Percentiles rank a stretch among this genome's conserved stretches.
phyloP scores from a whole-genome alignment of 805 yeast species.

The Priceomyces fermenticarens region DNA sequence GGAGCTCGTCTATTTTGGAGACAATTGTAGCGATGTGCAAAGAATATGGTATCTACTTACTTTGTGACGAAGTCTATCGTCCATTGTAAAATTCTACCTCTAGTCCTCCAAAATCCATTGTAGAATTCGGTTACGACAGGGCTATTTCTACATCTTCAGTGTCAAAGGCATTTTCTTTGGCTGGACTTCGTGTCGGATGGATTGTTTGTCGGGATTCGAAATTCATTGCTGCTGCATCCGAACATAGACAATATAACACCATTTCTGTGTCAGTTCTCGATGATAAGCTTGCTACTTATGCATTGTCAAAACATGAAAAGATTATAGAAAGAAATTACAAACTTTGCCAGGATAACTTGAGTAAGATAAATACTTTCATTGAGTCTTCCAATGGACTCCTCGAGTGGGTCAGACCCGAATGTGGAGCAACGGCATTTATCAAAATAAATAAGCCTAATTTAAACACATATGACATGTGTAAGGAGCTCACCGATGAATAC shows the following conservation, averaged over 20 bases:
- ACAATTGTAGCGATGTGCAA: conserved; percentile 38
- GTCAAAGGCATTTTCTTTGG: conserved; percentile 54
- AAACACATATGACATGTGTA: conserved; percentile 30
- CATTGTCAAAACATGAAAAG: conserved; percentile 28
- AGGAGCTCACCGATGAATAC: conserved; percentile 31
- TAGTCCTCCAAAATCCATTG: conserved; percentile 41
- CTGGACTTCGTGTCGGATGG: conserved; percentile 57
- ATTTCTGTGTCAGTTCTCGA: conserved; percentile 48
- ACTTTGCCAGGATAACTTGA: conserved; percentile 38
- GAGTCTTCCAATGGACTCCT: conserved; percentile 26
- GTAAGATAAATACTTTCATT: conserved; percentile 31
- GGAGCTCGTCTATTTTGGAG: conserved; percentile 28
- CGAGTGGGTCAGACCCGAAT: conserved; percentile 42
- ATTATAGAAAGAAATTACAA: conserved; percentile 39
- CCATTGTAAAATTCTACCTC: conserved; percentile 45
- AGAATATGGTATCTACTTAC: conserved; percentile 27
- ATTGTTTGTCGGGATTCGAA: conserved; percentile 33
- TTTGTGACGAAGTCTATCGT: conserved; percentile 54
- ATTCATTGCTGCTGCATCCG: conserved; percentile 28
- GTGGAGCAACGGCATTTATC: conserved; percentile 48
- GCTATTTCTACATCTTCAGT: conserved; percentile 48
- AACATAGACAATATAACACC: conserved; percentile 49
- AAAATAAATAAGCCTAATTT: conserved; percentile 26
- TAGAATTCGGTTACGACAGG: conserved; percentile 37
- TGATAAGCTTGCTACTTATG: conserved; percentile 44